A percentile compares a stretch with the other conserved stretches of the same genome.
phyloP scores from a whole-genome alignment of 768 basidiomycete species.

The Sporobolomyces pararoseus region DNA sequence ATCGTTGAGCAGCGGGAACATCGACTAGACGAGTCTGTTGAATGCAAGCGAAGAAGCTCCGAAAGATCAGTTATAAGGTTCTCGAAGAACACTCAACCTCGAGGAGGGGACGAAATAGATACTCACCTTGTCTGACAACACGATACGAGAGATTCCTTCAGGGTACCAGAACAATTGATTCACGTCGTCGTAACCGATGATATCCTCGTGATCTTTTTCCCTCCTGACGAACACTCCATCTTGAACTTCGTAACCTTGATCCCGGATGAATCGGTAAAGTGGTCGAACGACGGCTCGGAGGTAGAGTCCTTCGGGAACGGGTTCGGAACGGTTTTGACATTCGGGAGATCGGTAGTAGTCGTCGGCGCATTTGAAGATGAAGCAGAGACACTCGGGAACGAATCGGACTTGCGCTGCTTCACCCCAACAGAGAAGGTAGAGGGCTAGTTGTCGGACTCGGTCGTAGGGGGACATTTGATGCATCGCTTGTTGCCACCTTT shows the following conservation, averaged over 20 bases:
- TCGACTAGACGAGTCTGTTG: conserved; percentile 81
- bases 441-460: conserved; percentile 88
- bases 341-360: conserved; percentile 99
- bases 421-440: conserved; percentile 94
- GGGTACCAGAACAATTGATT: conserved; percentile 99
- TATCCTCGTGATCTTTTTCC: conserved; percentile 86
- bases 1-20: conserved; percentile 81
- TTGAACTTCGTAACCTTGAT: conserved; percentile 93
- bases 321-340: conserved; percentile 85
- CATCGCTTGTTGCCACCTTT: conserved; percentile 96
- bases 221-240: conserved; percentile 91
- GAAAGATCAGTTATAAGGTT: too few species aligned
- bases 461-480: conserved; percentile 98
- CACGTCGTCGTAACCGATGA: conserved; percentile 98
- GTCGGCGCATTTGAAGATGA: conserved; percentile 99
- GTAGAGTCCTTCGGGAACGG: conserved; percentile 93
- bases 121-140: conserved; percentile 75
- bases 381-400: conserved; percentile 92
- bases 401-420: conserved; percentile 97
- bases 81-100: background rate
- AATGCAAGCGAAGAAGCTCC: conserved; percentile 21
- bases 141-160: conserved; percentile 90
- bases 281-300: conserved; percentile 85
- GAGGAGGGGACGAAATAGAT: background rate
- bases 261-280: conserved; percentile 89